Base-by-base conservation (phyloP, 768 basidiomycete species). In the Lactarius sanguifluus region DNA sequence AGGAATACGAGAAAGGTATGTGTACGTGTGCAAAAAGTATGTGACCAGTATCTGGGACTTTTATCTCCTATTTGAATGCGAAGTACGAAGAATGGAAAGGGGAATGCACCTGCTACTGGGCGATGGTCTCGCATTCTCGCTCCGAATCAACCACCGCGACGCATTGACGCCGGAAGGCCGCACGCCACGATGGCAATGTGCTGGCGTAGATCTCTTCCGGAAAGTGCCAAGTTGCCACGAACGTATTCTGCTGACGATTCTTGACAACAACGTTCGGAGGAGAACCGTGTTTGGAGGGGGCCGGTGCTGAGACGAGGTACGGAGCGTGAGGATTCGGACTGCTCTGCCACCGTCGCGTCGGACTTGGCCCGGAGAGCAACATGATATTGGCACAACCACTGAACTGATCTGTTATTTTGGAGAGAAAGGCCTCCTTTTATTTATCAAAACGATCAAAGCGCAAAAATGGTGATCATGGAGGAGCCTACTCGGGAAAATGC, bases 1-100 rank as follows among this genome's bases (percentile, higher is more conserved):
- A 99, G 79, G 66, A 91, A 83, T 38, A 86, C 85, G 90, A 96
- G 94, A 82, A 98, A 98, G 78, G 91, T 94, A 72, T 95, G 94
- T 1, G 92, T 93, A 0, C 0, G 90, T 86, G 69, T 94, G 90
- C 38, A 95, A 85, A 73, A 96, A 95, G 72, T 92, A 96, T 1
- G 79, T 78, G 73, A 95, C 94, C 30, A 92, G 85, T 32, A 92
- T 80, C 6, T 74, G 75, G 9, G 80, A 74, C 90, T 81, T 36
- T 34, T 9, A 54, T 45, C 25, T 41, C 18, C 41, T 36, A 36
- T 16, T 56, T n/a, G 30, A 47, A 13, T n/a, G n/a, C 45, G n/a
- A 52, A 7, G 73, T 79, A 60, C 9, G 4, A 18, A 15, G 20
- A 18, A 5, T 10, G 6, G 15, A 36, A 34, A 41, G 57, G 64